These are phyloP conservation scores for Tranzscheliella williamsii DNA, from an alignment of 1,284 basidiomycete species.

Conservation along the genomic window DNA sequence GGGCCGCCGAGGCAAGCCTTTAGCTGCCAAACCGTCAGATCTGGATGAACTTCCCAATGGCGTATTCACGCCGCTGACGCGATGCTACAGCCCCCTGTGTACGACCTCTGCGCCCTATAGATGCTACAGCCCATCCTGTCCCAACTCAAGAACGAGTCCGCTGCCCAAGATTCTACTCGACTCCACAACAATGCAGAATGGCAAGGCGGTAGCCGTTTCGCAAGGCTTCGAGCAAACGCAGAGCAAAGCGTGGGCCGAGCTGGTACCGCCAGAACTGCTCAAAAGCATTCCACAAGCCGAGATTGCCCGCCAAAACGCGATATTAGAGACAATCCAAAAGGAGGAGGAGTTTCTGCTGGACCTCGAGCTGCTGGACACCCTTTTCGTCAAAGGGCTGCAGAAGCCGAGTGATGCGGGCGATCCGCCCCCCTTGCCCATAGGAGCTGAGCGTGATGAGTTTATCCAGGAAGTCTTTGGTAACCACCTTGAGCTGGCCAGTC, in stretches of 20 bases:
- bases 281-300: conserved; percentile 74
- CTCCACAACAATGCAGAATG: conserved; percentile 1
- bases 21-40: conserved; percentile 63
- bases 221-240: conserved; percentile 11
- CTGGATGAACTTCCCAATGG: conserved; percentile 80
- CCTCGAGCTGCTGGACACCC: conserved; percentile 75
- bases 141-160: conserved; percentile 24
- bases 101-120: conserved; percentile 59
- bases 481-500: conserved; percentile 77
- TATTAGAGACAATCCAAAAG: conserved; percentile 85
- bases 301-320: conserved; percentile 83
- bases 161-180: conserved; percentile 12
- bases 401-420: conserved; percentile 44
- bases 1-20: conserved; percentile 6
- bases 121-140: conserved; percentile 51
- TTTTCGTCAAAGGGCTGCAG: conserved; percentile 41
- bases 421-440: conserved; percentile 47
- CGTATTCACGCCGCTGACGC: conserved; percentile 92
- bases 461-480: conserved; percentile 86
- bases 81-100: conserved; percentile 98
- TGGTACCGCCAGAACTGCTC: conserved; percentile 72
- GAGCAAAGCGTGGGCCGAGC: conserved; percentile 73
- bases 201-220: conserved; percentile 3
- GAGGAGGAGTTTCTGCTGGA: conserved; percentile 90
- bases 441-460: conserved; percentile 71